Conservation (phyloP, 805 yeast species). For the Kazachstania taianensis region DNA sequence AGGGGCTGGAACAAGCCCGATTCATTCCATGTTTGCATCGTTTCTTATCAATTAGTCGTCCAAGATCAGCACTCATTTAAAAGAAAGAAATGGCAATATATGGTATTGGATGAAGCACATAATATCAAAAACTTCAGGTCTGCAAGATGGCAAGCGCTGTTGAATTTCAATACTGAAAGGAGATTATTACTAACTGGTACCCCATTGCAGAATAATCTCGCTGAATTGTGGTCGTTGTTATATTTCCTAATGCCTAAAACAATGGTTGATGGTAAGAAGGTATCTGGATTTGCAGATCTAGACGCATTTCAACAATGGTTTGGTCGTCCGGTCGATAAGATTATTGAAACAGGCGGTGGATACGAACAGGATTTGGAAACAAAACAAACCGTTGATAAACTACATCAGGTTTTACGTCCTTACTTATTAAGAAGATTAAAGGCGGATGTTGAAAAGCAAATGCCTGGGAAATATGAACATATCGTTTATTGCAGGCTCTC, state of each 20-base stretch:
- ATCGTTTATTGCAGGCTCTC: conserved; percentile 85
- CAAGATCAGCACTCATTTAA: conserved; percentile 93
- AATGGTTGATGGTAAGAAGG: conserved; percentile 36
- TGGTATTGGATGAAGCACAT: conserved; percentile 97
- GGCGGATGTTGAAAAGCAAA: conserved; percentile 94
- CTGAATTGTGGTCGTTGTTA: conserved; percentile 91
- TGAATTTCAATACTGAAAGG: conserved; percentile 87
- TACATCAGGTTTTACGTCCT: conserved; percentile 91
- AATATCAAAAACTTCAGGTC: conserved; percentile 94
- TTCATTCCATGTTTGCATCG: conserved; percentile 92
- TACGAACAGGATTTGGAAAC: conserved; percentile 72
- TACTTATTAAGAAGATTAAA: conserved; percentile 83
- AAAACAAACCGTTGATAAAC: conserved; percentile 68
- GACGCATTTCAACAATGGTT: conserved; percentile 98
- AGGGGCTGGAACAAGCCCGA: conserved; percentile 97
- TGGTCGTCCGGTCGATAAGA: conserved; percentile 91
- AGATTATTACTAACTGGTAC: conserved; percentile 90
- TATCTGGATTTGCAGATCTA: conserved; percentile 87
- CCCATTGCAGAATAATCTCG: conserved; percentile 87
- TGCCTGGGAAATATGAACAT: conserved; percentile 98
- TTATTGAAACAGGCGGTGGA: conserved; percentile 51
- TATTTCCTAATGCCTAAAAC: conserved; percentile 93
- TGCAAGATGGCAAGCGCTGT: conserved; percentile 90
- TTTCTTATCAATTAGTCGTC: conserved; percentile 93
- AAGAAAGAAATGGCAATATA: conserved; percentile 88